Evolutionary conservation across 2,329 filamentous ascomycete species (phyloP), one percentile per base, ranked within the genome.

Genomic region (Dothideomycetidae sp.): DNA sequence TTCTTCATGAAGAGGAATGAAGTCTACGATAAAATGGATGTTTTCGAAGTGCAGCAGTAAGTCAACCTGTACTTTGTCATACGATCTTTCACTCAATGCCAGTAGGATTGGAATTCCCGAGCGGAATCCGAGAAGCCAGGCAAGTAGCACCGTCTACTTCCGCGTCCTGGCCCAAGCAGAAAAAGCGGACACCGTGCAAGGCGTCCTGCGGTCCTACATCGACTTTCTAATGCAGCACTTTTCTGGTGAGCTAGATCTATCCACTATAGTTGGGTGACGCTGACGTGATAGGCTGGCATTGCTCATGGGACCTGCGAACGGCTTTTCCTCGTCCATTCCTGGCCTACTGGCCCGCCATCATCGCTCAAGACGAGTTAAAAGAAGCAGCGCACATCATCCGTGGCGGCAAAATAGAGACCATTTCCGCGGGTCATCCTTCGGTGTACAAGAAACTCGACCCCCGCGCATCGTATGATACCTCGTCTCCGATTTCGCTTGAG

Each of bases 1-100:
- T 34, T 3, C 33, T 39, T 30, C n/a, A n/a, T n/a, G n/a, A n/a
- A n/a, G n/a, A n/a, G n/a, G n/a, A n/a, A n/a, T n/a, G n/a, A n/a
- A n/a, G 13, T 58, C 58, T 5, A 65, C 62, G 4, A 57, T 54
- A 10, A n/a, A n/a, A n/a, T n/a, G n/a, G n/a, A n/a, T n/a, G n/a
- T n/a, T n/a, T n/a, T n/a, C n/a, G n/a, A n/a, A n/a, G n/a, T n/a
- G n/a, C n/a, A n/a, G n/a, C n/a, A n/a, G n/a, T n/a, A n/a, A n/a
- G n/a, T n/a, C n/a, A n/a, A n/a, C n/a, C n/a, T n/a, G n/a, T 54
- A 57, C 16, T 49, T n/a, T n/a, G n/a, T n/a, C n/a, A n/a, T 64
- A 31, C 51, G 64, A 5, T 48, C 64, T 14, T 58, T 67, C 21
- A 52, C 44, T 4, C 53, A 56, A 41, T n/a, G 50, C 53, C 2